Conservation (phyloP, 2,329 filamentous ascomycete genomes). For the Fusarium sambucinum region DNA sequence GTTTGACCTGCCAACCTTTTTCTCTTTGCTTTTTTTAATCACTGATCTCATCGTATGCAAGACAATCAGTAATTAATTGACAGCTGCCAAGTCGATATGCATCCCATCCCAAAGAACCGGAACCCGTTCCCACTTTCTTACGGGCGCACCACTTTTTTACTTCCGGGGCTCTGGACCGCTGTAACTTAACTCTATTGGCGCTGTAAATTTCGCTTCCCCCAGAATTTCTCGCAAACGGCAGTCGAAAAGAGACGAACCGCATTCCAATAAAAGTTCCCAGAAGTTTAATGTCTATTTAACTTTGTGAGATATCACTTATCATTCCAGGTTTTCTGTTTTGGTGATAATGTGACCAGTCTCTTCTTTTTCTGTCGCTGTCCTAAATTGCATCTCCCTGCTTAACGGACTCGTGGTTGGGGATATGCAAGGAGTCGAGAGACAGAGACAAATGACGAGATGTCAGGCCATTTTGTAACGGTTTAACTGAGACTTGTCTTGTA, state of each 20-base stretch:
- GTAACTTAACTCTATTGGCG: background rate
- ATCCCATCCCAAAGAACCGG: slow-evolving; percentile 22
- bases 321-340: slow-evolving; percentile 12
- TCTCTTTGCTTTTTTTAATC: slow-evolving; percentile 14
- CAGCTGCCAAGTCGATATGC: background rate
- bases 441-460: slow-evolving; percentile 11
- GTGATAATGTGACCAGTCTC: background rate
- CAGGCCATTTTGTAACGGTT: slow-evolving; percentile 10
- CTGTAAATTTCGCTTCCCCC: background rate
- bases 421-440: slow-evolving; percentile 32
- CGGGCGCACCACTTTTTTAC: slow-evolving; percentile 17
- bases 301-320: background rate
- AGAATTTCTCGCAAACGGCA: slow-evolving; percentile 29
- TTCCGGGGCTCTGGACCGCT: slow-evolving; percentile 9
- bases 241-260: slow-evolving; percentile 1
- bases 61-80: slow-evolving; percentile 21
- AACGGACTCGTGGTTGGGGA: background rate
- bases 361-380: background rate
- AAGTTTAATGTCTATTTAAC: background rate
- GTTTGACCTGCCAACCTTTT: background rate
- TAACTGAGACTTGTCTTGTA: slow-evolving; percentile 9
- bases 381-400: slow-evolving; percentile 27
- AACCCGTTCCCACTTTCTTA: background rate
- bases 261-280: slow-evolving; percentile 15
- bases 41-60: background rate